phyloP scores from a whole-genome alignment of 495 filamentous ascomycete species.

The Daldinia concentrica region DNA sequence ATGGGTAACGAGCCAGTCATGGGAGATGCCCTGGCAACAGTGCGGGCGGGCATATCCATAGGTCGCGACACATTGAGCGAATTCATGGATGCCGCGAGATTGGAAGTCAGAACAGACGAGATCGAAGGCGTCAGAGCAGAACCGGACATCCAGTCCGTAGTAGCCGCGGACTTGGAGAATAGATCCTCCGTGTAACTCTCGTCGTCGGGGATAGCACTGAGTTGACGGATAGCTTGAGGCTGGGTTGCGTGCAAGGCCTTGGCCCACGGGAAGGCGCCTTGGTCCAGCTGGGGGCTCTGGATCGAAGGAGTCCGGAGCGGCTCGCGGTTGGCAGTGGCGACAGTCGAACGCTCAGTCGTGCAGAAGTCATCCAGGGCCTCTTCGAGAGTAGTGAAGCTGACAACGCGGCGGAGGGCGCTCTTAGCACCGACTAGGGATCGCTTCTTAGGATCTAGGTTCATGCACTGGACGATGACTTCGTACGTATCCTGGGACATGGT shows the following conservation, averaged over 20 bases:
- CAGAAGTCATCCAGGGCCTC: constrained; percentile 95
- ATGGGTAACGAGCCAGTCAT: constrained; percentile 84
- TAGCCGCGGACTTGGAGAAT: constrained; percentile 81
- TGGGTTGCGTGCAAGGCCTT: constrained; percentile 85
- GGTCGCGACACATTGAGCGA: constrained; percentile 60
- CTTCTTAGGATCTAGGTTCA: constrained; percentile 90
- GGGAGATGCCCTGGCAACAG: constrained; percentile 45
- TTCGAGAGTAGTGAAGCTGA: constrained; percentile 90
- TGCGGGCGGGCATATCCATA: constrained; percentile 46
- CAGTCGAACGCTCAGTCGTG: constrained; percentile 73
- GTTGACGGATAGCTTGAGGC: constrained; percentile 77
- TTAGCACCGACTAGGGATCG: constrained; percentile 81
- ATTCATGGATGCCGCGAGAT: constrained; percentile 75
- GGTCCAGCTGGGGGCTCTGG: constrained; percentile 82
- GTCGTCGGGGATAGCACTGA: constrained; percentile 83
- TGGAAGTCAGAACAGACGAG: constrained; percentile 80
- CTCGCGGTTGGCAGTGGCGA: constrained; percentile 89
- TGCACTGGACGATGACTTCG: constrained; percentile 85
- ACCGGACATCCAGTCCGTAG: constrained; percentile 76
- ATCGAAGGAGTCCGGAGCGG: constrained; percentile 95
- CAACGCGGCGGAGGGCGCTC: constrained; percentile 75
- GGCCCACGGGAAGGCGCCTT: constrained; percentile 91
- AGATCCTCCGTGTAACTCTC: constrained; percentile 86
- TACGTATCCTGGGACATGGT: constrained; percentile 98
- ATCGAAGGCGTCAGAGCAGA: constrained; percentile 75